Conservation (phyloP, 768 basidiomycete species). For the Boletellus sp. region DNA sequence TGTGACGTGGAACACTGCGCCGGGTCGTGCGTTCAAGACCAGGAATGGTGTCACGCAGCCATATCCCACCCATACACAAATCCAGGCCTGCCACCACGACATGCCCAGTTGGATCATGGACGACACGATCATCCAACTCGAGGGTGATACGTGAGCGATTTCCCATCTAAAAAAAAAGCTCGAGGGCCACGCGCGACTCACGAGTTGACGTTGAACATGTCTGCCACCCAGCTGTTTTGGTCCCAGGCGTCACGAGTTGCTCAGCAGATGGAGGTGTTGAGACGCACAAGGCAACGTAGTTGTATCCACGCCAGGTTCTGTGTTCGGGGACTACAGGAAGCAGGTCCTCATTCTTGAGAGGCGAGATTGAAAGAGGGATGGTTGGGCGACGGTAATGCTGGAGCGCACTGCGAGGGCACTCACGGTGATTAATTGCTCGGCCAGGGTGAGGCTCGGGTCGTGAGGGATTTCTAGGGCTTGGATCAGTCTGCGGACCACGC, state of each 20-base stretch:
- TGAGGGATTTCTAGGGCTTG: slow-evolving; percentile 49
- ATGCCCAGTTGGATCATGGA: slow-evolving; percentile 71
- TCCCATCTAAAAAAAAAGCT: no score
- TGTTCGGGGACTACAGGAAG: slow-evolving; percentile 61
- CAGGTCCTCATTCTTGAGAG: slow-evolving; percentile 62
- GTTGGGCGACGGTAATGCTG: slow-evolving; percentile 1
- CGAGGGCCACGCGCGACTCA: slow-evolving; percentile 32
- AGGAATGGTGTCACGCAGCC: slow-evolving; percentile 64
- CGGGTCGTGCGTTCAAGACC: slow-evolving; percentile 72
- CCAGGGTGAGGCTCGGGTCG: slow-evolving; percentile 49
- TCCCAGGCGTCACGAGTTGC: slow-evolving; percentile 1
- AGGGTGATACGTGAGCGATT: slow-evolving; percentile 3
- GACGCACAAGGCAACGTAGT: slow-evolving; percentile 63
- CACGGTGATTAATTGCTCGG: slow-evolving; percentile 57
- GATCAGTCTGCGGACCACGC: slow-evolving; percentile 20
- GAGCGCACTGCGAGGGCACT: slow-evolving; percentile 13
- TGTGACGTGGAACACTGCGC: slow-evolving; percentile 72
- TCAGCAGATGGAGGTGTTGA: neutral
- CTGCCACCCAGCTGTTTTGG: slow-evolving; percentile 67
- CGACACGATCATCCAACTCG: slow-evolving; percentile 73
- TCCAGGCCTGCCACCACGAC: slow-evolving; percentile 84
- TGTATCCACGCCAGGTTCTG: slow-evolving; percentile 61
- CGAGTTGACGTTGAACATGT: slow-evolving; percentile 79
- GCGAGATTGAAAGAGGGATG: slow-evolving; percentile 13
- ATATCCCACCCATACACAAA: slow-evolving; percentile 70